Conservation (phyloP, 148 eudicot genomes). For the Arbutus unedo region DNA sequence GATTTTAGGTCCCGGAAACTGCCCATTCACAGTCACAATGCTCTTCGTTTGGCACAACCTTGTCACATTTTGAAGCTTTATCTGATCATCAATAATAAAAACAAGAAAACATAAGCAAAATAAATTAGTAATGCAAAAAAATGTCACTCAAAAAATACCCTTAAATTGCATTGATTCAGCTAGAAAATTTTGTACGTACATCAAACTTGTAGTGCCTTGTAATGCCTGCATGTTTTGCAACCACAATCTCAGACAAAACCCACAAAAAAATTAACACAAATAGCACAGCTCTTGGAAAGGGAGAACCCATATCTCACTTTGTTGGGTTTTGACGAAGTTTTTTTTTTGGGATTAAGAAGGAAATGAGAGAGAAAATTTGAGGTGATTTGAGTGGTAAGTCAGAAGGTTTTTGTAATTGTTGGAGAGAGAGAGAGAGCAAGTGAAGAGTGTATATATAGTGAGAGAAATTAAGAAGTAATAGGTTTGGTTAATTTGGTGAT, state of each 20-base stretch:
- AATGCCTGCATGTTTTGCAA: constrained; percentile 13
- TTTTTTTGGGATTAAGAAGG: background rate
- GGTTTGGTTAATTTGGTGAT: constrained; percentile 15
- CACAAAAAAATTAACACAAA: background rate
- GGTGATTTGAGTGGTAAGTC: background rate
- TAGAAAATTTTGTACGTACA: constrained; percentile 17
- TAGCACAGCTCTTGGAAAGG: background rate
- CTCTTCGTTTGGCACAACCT: constrained; percentile 55
- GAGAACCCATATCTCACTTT: background rate
- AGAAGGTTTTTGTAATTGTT: background rate
- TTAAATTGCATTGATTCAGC: background rate
- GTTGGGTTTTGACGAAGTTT: background rate
- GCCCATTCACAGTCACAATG: constrained; percentile 51
- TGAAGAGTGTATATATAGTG: constrained; percentile 3
- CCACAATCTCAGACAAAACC: background rate
- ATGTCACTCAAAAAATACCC: background rate
- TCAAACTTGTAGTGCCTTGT: constrained; percentile 38
- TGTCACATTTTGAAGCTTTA: constrained; percentile 42
- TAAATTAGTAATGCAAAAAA: too few relatives aligned
- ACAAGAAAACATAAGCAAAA: background rate
- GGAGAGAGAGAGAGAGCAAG: background rate
- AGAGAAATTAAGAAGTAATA: background rate
- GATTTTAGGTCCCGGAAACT: constrained; percentile 51
- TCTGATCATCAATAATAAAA: constrained; percentile 17
- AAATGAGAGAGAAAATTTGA: background rate